Evolutionary conservation across 2,329 filamentous ascomycete genomes (phyloP), one percentile per base, ranked within the genome.

Genomic region (Nemania sp.): DNA sequence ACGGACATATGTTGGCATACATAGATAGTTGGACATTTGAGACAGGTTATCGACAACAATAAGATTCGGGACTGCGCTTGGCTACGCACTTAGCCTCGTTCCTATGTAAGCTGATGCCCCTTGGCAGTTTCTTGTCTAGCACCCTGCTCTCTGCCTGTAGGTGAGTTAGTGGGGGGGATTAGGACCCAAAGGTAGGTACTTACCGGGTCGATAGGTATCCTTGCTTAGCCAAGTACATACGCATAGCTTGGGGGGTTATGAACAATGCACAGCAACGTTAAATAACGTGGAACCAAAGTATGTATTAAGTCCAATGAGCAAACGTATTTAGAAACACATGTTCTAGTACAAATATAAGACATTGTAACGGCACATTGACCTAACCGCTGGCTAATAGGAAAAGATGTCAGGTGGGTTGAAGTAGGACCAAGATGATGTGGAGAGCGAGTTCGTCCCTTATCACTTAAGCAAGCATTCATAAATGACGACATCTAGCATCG

Each of bases 401-500:
- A 41, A 41, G 38, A 41, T 15, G 38, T 13, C 38, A 15, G 38
- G 38, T 41, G 38, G 15, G 38, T 41, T 41, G 15, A 41, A 41
- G 11, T 41, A 41, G 11, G 38, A 41, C 38, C 15, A 2, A 43
- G 5, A 27, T 7, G n/a, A 24, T 35, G 56, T 60, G 29, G 43
- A 38, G 43, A 58, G 41, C 18, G 8, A 24, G 11, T 20, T 56
- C 22, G 45, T n/a, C 32, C 11, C 38, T 41, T 24, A 49, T 49
- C 20, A 22, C 20, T 24, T 49, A 45, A 38, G 49, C 52, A 57
- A 32, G 32, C 27, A 49, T 35, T 29, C 38, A 3, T 24, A 20
- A 22, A 62, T 66, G 64, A 66, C 64, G 64, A 53, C 47, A 67
- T 67, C 49, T 45, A 8, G 32, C 35, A 38, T 22, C 35, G 43